A percentile compares a stretch with the other conserved stretches of the same genome.
phyloP scores from a whole-genome alignment of 441 rosid genomes.

The California macrophylla region DNA sequence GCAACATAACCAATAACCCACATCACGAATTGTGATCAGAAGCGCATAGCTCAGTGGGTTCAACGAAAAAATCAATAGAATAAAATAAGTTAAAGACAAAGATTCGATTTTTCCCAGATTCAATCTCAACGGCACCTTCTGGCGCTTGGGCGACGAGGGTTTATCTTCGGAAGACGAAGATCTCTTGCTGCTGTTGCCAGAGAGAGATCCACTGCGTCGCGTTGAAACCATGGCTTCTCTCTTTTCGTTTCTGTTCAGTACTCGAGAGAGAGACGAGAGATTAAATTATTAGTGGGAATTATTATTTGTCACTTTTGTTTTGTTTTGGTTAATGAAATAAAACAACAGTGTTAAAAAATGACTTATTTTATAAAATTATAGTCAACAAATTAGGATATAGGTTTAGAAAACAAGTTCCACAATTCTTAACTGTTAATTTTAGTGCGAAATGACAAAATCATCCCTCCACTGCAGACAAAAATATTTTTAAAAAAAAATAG shows the following conservation, averaged over 20 bases:
- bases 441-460: too few relatives aligned
- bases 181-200: conserved; percentile 54
- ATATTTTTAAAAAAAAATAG: too few relatives aligned
- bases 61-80: neutral
- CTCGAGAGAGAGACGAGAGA: conserved; percentile 1
- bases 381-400: too few relatives aligned
- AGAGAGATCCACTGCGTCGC: conserved; percentile 71
- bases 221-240: conserved; percentile 61
- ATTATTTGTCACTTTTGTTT: too few relatives aligned
- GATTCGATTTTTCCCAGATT: neutral
- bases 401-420: too few relatives aligned
- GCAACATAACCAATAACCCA: conserved; percentile 15
- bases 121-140: conserved; percentile 34
- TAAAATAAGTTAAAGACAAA: neutral
- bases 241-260: conserved; percentile 16
- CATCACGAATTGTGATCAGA: conserved; percentile 9
- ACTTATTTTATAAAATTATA: too few relatives aligned
- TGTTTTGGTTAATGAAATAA: too few relatives aligned
- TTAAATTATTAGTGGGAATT: neutral
- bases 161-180: conserved; percentile 64
- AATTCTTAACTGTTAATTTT: too few relatives aligned
- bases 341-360: too few relatives aligned
- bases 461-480: too few relatives aligned
- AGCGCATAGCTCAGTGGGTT: conserved; percentile 7
- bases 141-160: conserved; percentile 64